phyloP scores from a whole-genome alignment of 352 stramenopile genomes.

The Phytopythium montanum region DNA sequence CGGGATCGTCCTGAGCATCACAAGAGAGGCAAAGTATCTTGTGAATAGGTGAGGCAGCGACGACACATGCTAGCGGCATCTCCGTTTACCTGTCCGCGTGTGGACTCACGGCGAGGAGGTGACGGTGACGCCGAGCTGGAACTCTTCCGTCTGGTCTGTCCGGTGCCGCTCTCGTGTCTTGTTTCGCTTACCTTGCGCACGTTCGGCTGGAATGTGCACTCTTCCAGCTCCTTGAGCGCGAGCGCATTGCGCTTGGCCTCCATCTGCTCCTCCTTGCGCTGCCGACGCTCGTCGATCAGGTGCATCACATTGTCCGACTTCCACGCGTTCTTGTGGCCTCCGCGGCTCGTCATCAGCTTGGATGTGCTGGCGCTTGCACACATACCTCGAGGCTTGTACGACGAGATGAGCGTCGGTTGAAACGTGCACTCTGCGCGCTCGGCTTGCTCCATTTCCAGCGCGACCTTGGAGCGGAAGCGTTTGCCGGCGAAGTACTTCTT shows the following conservation, averaged over 20 bases:
- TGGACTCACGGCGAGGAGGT: conserved; percentile 2
- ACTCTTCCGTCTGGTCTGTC: conserved; percentile 5
- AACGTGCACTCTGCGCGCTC: conserved; percentile 73
- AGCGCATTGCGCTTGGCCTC: conserved; percentile 52
- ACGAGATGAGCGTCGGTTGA: conserved; percentile 37
- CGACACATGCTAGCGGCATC: neutral
- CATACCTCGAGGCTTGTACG: conserved; percentile 16
- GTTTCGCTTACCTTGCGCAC: conserved; percentile 17
- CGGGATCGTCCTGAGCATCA: neutral
- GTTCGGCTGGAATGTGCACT: conserved; percentile 85
- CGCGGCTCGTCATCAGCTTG: conserved; percentile 30
- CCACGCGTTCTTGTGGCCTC: conserved; percentile 31
- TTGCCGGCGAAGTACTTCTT: conserved; percentile 64
- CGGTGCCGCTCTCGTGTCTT: neutral
- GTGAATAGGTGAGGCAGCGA: too few relatives aligned
- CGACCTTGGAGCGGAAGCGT: conserved; percentile 63
- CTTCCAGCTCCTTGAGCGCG: conserved; percentile 60
- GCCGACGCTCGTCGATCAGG: conserved; percentile 56
- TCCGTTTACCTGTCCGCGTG: conserved; percentile 11
- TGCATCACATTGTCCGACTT: conserved; percentile 65
- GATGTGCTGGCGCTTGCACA: conserved; percentile 29
- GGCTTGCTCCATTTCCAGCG: conserved; percentile 60
- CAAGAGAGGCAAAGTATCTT: neutral
- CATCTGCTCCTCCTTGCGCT: conserved; percentile 52
- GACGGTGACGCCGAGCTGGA: conserved; percentile 12